Percentiles rank a stretch among this genome's conserved stretches.
These are phyloP conservation scores for Telopea speciosissima DNA, from an alignment of 177 flowering plant genomes.

Conservation along the genomic window DNA sequence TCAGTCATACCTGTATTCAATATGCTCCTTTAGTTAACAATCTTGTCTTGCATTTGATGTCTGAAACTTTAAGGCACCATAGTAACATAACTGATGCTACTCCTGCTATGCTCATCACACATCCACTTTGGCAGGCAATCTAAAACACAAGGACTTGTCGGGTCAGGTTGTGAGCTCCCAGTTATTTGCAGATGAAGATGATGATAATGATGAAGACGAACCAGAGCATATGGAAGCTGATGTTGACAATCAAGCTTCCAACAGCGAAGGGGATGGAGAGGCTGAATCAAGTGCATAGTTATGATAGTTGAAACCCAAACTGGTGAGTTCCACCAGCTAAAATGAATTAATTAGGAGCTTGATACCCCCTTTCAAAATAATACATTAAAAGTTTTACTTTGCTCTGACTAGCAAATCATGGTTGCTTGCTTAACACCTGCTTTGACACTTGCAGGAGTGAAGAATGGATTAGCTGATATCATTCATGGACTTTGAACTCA, in stretches of 20 bases:
- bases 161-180: conserved; percentile 88
- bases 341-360: not conserved
- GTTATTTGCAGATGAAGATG: conserved; percentile 43
- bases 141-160: conserved; percentile 72
- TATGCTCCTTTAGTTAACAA: not conserved
- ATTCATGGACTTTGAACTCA: not conserved
- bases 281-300: conserved; percentile 7
- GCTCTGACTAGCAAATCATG: not conserved
- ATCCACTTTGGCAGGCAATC: conserved; percentile 46
- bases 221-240: conserved; percentile 20
- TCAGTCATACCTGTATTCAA: not conserved
- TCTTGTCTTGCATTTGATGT: not conserved
- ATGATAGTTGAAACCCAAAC: not conserved
- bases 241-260: conserved; percentile 25
- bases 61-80: not conserved
- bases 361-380: no score
- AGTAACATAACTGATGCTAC: not conserved
- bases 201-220: conserved; percentile 20
- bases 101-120: not conserved
- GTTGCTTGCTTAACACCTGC: not conserved
- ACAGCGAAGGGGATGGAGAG: conserved; percentile 21
- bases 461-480: not conserved
- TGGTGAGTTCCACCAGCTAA: not conserved
- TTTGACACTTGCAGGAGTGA: not conserved
- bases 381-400: not conserved